These are phyloP conservation scores for Saccharomyces jurei DNA, from an alignment of 805 yeast species.

Conservation along the genomic window DNA sequence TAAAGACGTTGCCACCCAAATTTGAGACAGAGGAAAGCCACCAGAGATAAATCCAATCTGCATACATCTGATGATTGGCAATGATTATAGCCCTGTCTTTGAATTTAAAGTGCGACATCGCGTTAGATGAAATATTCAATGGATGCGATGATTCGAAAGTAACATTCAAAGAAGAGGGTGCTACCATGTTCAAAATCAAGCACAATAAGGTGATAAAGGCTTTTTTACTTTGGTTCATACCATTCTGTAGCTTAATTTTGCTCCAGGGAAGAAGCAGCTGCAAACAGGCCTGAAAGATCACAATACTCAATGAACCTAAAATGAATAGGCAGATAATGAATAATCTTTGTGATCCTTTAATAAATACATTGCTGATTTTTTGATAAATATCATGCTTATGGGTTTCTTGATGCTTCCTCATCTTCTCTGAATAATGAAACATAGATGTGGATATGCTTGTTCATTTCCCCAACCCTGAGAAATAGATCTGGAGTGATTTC, in stretches of 20 bases:
- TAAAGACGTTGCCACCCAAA: slow-evolving; percentile 59
- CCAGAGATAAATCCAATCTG: slow-evolving; percentile 91
- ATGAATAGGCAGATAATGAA: neutral
- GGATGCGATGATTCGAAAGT: slow-evolving; percentile 34
- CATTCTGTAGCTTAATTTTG: slow-evolving; percentile 32
- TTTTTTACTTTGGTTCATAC: slow-evolving; percentile 46
- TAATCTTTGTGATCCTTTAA: neutral
- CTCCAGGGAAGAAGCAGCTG: slow-evolving; percentile 9
- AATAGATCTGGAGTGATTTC: neutral
- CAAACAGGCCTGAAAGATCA: neutral
- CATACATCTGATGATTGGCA: slow-evolving; percentile 85
- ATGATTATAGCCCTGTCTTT: slow-evolving; percentile 53
- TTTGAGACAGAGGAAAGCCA: slow-evolving; percentile 62
- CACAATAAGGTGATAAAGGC: slow-evolving; percentile 49
- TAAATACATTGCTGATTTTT: neutral
- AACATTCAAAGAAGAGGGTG: slow-evolving; percentile 35
- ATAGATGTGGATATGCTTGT: neutral
- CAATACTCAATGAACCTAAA: neutral
- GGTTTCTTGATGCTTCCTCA: neutral
- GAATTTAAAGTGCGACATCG: slow-evolving; percentile 17
- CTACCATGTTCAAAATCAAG: slow-evolving; percentile 39
- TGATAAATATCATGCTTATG: neutral
- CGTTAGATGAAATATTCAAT: slow-evolving; percentile 32
- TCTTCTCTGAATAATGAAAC: neutral
- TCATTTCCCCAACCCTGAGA: neutral